Percentiles rank a stretch among this genome's conserved stretches.
These are phyloP conservation scores for Colletotrichum musicola DNA, from an alignment of 2,329 filamentous ascomycete genomes.

Conservation along the genomic window DNA sequence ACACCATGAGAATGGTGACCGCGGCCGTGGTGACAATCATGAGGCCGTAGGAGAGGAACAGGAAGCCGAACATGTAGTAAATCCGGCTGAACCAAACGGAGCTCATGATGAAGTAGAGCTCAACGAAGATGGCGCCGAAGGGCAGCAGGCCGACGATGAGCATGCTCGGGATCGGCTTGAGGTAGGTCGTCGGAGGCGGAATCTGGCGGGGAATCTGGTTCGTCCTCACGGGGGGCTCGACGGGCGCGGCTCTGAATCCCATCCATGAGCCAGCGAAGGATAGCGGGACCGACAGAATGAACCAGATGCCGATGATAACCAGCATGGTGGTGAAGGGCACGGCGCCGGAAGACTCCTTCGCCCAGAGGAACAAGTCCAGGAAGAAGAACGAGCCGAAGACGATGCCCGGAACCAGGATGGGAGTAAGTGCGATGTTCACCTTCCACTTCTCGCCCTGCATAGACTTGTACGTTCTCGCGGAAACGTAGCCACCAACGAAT, in stretches of 20 bases:
- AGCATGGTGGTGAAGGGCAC: slow-evolving; percentile 98
- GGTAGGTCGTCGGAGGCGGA: slow-evolving; percentile 84
- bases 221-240: slow-evolving; percentile 87
- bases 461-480: slow-evolving; percentile 92
- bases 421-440: slow-evolving; percentile 89
- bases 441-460: slow-evolving; percentile 96
- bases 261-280: slow-evolving; percentile 93
- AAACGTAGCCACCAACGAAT: slow-evolving; percentile 91
- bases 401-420: slow-evolving; percentile 84
- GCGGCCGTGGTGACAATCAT: slow-evolving; percentile 97
- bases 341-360: slow-evolving; percentile 89
- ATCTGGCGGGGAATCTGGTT: slow-evolving; percentile 99
- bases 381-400: slow-evolving; percentile 93
- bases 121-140: slow-evolving; percentile 97
- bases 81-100: slow-evolving; percentile 99
- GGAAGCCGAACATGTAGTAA: slow-evolving; percentile 99
- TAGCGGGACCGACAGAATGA: slow-evolving; percentile 92
- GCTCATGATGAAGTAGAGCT: slow-evolving; percentile 99
- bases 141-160: slow-evolving; percentile 92
- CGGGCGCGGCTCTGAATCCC: slow-evolving; percentile 80
- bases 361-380: slow-evolving; percentile 96
- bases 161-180: slow-evolving; percentile 89
- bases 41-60: slow-evolving; percentile 96
- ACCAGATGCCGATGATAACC: slow-evolving; percentile 94
- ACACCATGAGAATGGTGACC: slow-evolving; percentile 93